Evolutionary conservation across 495 filamentous ascomycete species (phyloP), one percentile per base, ranked within the genome.

Genomic region (Aspergillus ellipticus): DNA sequence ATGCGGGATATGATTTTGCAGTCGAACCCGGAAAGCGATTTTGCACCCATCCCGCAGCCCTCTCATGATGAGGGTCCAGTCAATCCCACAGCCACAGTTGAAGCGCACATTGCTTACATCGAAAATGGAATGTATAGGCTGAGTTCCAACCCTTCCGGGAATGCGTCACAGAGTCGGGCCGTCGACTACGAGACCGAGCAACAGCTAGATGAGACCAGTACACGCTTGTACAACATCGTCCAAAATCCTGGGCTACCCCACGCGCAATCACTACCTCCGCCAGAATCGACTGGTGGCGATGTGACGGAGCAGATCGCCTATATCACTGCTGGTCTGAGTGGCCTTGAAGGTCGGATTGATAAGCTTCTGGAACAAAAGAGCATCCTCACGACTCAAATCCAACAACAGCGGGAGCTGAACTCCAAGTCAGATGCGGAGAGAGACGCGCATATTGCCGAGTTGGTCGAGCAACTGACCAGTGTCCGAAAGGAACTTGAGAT

Each of bases 341-440:
- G 82, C 62, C 74, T 97, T 6, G 89, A 88, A 60, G 76, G 60
- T 39, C 71, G 75, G 15, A 65, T 76, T 15, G 70, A 72, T 56
- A 66, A 76, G n/a, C 72, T 96, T 20, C 81, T 87, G 35, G 90
- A 96, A 57, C 90, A 96, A 59, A 92, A 96, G 68, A 80, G 81
- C 47, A 92, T 92, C 16, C 71, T 96, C 20, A 86, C 88, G 56
- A 85, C 89, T 3, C 91, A 97, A 60, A 90, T 96, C 60, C 90
- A 95, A 71, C 90, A 96, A 66, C 92, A 97, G 70, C 86, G 90
- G 39, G 90, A 94, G 62, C 80, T 96, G 49, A 94, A 92, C 66
- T 89, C 73, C 59, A 81, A 82, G 62, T 85, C 82, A 0, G 82
- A 85, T 56, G 73, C 75, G 0, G 73, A 83, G 57, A 78, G 81